phyloP scores from a whole-genome alignment of 768 basidiomycete species.

The Pulveroboletus sp. region DNA sequence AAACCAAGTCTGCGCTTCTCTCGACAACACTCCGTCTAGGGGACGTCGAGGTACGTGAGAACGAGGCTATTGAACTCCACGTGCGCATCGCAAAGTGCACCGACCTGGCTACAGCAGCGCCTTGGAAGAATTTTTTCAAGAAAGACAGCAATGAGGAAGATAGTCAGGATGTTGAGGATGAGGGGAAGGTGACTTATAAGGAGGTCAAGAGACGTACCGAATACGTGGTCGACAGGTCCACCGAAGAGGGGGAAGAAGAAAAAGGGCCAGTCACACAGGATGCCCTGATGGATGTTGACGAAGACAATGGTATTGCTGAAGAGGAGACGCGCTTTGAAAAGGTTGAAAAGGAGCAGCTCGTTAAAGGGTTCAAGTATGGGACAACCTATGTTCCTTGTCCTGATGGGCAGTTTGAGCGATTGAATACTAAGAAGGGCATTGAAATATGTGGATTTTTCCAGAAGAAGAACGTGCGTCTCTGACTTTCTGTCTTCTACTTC shows the following conservation, averaged over 20 bases:
- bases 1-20: slow-evolving; percentile 60
- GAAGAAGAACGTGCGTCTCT: slow-evolving; percentile 49
- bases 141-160: slow-evolving; percentile 25
- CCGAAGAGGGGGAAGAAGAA: slow-evolving; percentile 31
- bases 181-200: slow-evolving; percentile 33
- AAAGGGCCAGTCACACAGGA: slow-evolving; percentile 18
- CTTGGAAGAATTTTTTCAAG: slow-evolving; percentile 60
- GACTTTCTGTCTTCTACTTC: not conserved
- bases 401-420: slow-evolving; percentile 72
- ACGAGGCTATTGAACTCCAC: slow-evolving; percentile 70
- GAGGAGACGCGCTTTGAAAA: slow-evolving; percentile 41
- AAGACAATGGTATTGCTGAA: slow-evolving; percentile 32
- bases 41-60: slow-evolving; percentile 56
- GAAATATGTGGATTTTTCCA: slow-evolving; percentile 85
- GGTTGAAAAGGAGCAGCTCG: slow-evolving; percentile 74
- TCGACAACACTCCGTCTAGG: slow-evolving; percentile 74
- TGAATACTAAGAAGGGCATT: slow-evolving; percentile 78
- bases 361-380: slow-evolving; percentile 86
- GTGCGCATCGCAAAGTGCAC: slow-evolving; percentile 82
- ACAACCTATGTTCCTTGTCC: slow-evolving; percentile 83
- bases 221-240: slow-evolving; percentile 50
- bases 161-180: slow-evolving; percentile 25
- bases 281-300: slow-evolving; percentile 19
- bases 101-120: slow-evolving; percentile 58
- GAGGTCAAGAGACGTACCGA: slow-evolving; percentile 45